Base-by-base conservation (phyloP, 192 early-diverging fungal genomes). In the Backusella parvicylindrica region DNA sequence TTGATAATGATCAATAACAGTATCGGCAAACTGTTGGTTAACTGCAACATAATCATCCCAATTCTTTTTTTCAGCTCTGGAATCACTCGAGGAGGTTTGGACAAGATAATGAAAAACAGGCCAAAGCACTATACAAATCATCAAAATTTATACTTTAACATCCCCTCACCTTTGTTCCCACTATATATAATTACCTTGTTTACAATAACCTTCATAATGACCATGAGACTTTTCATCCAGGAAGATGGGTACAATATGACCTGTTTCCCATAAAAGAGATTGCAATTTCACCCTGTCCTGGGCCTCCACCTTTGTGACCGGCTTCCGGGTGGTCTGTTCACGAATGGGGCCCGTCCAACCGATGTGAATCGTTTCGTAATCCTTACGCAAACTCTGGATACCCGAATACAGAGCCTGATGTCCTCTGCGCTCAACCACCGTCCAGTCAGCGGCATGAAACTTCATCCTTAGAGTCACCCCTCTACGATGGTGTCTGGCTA, bases 131-230 rank as follows among this genome's bases (percentile, higher is more conserved):
- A 73, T 18, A 26, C 60, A 49, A 30, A 35, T 6, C 33, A 35
- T 35, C 33, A 35, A 6, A 2, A 35, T 35, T 35, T 35, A n/a
- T n/a, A n/a, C n/a, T n/a, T n/a, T n/a, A n/a, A n/a, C n/a, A n/a
- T n/a, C n/a, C n/a, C n/a, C n/a, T n/a, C n/a, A n/a, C n/a, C n/a
- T n/a, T n/a, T n/a, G n/a, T n/a, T n/a, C n/a, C n/a, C n/a, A n/a
- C n/a, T n/a, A n/a, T n/a, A n/a, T n/a, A n/a, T n/a, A n/a, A n/a
- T 72, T 84, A 95, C 94, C 91, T 67, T 87, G 86, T 86, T 99
- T 99, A 86, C 97, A 99, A 83, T 97, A 99, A 0, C 98, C 98
- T 65, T 98, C 98, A 76, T 99, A 99, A 78, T 98, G 96, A 31
- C 89, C 92, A 60, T 86, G 81, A 30, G 95, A 93, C 47, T 86